A percentile compares a stretch with the other conserved stretches of the same genome.
phyloP scores from a whole-genome alignment of 2,329 filamentous ascomycete species.

The Calonectria pteridis region DNA sequence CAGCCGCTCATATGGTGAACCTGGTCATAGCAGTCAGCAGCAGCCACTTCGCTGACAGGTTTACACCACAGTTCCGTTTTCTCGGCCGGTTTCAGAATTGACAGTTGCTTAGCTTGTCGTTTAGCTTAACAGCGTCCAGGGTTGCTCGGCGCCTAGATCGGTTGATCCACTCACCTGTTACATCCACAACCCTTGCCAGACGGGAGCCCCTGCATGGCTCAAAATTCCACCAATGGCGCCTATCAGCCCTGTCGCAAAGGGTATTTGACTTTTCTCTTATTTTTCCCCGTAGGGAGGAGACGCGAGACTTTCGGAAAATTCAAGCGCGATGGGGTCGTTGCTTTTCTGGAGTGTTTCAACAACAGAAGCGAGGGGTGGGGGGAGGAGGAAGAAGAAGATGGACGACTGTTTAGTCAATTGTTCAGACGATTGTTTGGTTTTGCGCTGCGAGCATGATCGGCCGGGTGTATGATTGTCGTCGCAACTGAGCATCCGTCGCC shows the following conservation, averaged over 20 bases:
- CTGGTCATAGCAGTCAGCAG: too few species aligned
- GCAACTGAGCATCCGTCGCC: not conserved
- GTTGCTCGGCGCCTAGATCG: conserved; percentile 23
- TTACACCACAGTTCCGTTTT: not conserved
- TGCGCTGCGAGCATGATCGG: not conserved
- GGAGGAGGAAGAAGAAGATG: not conserved
- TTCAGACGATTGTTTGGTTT: not conserved
- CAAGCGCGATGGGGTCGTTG: not conserved
- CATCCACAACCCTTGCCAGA: conserved; percentile 22
- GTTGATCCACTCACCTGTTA: conserved; percentile 42
- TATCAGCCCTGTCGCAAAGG: not conserved
- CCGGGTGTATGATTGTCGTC: not conserved
- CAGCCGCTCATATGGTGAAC: not conserved
- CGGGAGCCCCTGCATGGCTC: conserved; percentile 30
- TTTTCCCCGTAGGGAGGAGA: not conserved
- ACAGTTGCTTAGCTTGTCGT: not conserved
- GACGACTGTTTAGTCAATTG: not conserved
- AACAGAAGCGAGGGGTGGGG: not conserved
- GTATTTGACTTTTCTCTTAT: not conserved
- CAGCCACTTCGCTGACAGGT: not conserved
- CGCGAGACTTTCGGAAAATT: conserved; percentile 1
- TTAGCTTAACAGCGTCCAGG: conserved; percentile 3
- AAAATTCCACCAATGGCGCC: conserved; percentile 42
- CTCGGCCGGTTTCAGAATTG: not conserved
- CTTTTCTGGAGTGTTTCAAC: not conserved